Evolutionary conservation across 306 rosid species (phyloP), one percentile per base, ranked within the genome.

Genomic region (Medicago arabica): DNA sequence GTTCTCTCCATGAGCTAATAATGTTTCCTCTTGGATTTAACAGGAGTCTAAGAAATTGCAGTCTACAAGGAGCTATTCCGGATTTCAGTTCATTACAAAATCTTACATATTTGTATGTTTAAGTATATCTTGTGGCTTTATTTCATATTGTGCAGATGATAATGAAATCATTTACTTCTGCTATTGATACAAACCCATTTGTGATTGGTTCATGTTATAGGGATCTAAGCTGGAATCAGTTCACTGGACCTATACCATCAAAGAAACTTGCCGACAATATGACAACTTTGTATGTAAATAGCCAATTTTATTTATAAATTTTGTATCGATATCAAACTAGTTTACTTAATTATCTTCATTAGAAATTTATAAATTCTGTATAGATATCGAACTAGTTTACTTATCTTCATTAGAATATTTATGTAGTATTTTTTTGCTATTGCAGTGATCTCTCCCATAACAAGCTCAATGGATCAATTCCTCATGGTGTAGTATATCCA

Each of bases 31-130:
- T 82, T 73, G 77, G 83, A 62, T 78, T 67, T 81, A 11, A 72
- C 97, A 93, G 98, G 78, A 89, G 97, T 86, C 92, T 93, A 13
- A 87, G 96, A 84, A 93, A 93, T 82, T 93, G 98, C 84, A 80
- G 84, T 54, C 83, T 93, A 87, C 81, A 81, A 86, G 98, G 98
- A 84, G 21, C 84, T n/a, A 50, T 93, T 89, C 97, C 87, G 76
- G 89, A 93, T 85, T 75, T 93, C 62, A 88, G 93, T 84, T 59
- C 38, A 70, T 84, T 91, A 73, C 36, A 43, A 6, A 19, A 74
- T 12, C 93, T 93, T 77, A 72, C 65, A 53, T 93, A 89, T 88
- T 74, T 93, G 98, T 93, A 88, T 72, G 98, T 91, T 75, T 7
- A 10, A 77, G 49, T 44, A 60, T 50, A 41, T 60, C 34, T 59